A percentile compares a stretch with the other conserved stretches of the same genome.
Conservation (phyloP, 495 filamentous ascomycete species). For the Podospora conica region DNA sequence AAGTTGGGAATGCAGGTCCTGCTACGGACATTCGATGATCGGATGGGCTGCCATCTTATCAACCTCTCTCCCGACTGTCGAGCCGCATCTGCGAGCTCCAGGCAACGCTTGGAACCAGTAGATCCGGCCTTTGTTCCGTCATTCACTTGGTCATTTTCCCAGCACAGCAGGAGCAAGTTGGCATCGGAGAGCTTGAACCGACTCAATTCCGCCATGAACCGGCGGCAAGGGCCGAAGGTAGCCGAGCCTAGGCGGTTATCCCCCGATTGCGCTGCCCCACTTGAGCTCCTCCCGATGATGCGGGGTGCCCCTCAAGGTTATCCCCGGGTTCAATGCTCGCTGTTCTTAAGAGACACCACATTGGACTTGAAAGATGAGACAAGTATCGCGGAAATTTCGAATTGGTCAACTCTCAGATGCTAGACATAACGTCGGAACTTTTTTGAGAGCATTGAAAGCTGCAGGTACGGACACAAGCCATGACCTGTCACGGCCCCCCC, state of each 20-base stretch:
- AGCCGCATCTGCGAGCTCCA: background rate
- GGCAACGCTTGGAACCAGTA: background rate
- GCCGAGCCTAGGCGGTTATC: conserved; percentile 1
- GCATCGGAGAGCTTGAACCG: background rate
- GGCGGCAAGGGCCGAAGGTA: conserved; percentile 2
- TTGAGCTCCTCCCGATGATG: background rate
- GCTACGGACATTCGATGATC: background rate
- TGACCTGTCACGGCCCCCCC: background rate
- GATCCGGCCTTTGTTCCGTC: conserved; percentile 8
- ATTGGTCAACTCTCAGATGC: background rate
- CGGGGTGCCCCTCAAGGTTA: background rate
- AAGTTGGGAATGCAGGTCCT: background rate
- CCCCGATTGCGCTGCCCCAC: background rate
- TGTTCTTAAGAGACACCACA: background rate
- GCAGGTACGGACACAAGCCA: background rate
- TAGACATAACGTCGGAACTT: background rate
- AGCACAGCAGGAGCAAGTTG: background rate
- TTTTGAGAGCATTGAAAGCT: background rate
- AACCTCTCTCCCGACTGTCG: background rate
- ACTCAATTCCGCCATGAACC: conserved; percentile 6
- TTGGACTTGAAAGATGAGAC: background rate
- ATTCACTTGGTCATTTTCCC: conserved; percentile 3
- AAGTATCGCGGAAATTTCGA: background rate
- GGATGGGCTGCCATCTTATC: conserved; percentile 5
- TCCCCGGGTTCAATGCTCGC: background rate